Evolutionary conservation across 192 early-diverging fungal species (phyloP).

Genomic region (Entophlyctis luteolus): DNA sequence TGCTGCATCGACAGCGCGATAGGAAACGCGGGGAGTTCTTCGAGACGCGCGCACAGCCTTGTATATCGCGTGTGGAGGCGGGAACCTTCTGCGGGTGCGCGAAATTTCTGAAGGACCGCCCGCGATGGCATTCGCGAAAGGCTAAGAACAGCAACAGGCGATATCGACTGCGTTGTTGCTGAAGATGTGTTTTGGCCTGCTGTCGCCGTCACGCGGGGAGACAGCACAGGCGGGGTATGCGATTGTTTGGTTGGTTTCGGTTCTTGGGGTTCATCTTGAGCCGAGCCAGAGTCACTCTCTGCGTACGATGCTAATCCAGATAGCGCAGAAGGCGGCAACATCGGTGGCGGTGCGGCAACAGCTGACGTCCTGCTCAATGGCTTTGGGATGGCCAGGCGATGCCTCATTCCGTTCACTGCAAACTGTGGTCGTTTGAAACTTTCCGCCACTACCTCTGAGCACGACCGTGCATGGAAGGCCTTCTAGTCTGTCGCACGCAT

Average conservation of each 20-base stretch:
- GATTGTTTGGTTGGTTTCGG: neutral
- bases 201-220: neutral
- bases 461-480: neutral
- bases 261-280: neutral
- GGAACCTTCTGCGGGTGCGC: neutral
- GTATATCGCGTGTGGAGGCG: conserved; percentile 4
- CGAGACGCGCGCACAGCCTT: conserved; percentile 7
- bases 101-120: too few relatives aligned
- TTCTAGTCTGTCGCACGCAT: conserved; percentile 4
- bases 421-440: too few relatives aligned
- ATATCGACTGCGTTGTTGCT: neutral
- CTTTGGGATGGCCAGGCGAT: neutral
- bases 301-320: neutral
- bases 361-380: neutral
- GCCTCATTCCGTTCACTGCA: neutral
- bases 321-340: neutral
- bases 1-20: neutral
- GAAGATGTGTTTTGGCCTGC: neutral
- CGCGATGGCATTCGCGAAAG: too few relatives aligned
- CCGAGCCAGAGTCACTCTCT: neutral
- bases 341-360: neutral
- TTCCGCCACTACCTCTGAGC: too few relatives aligned
- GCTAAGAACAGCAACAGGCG: too few relatives aligned
- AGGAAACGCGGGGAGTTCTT: conserved; percentile 27
- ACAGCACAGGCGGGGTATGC: neutral